Evolutionary conservation across 1,284 basidiomycete genomes (phyloP).

Genomic region (Phaffia rhodozyma): DNA sequence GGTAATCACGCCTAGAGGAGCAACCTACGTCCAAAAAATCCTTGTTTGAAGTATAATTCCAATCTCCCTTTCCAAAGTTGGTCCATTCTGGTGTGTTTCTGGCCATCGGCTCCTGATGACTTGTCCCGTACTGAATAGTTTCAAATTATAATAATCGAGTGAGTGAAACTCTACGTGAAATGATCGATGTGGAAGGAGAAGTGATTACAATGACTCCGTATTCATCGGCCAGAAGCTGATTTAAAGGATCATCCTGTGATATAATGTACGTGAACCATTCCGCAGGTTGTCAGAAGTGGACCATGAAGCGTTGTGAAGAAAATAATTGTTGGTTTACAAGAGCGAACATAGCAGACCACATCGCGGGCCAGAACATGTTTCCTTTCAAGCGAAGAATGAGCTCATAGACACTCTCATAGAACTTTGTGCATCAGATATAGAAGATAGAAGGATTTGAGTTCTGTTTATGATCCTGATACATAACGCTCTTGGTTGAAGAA

Average conservation of each 20-base stretch:
- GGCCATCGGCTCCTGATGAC: constrained; percentile 39
- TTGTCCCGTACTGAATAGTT: constrained; percentile 27
- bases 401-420: constrained; percentile 50
- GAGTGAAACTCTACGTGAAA: not conserved
- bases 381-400: constrained; percentile 54
- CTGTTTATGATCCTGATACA: not conserved
- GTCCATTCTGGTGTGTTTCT: constrained; percentile 42
- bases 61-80: constrained; percentile 45
- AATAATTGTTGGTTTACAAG: not conserved
- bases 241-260: constrained; percentile 49
- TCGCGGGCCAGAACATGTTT: constrained; percentile 49
- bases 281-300: constrained; percentile 4
- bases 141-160: not conserved
- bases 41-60: constrained; percentile 49
- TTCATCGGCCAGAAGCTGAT: constrained; percentile 51
- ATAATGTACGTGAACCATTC: constrained; percentile 46
- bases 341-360: constrained; percentile 4
- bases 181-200: not conserved
- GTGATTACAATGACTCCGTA: constrained; percentile 57
- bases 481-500: not conserved
- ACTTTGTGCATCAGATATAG: constrained; percentile 30
- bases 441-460: constrained; percentile 48
- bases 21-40: constrained; percentile 40
- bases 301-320: not conserved
- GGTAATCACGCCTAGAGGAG: not conserved